Percentiles rank a stretch among this genome's conserved stretches.
Conservation (phyloP, 352 stramenopile species). For the Phytophthora fragariaefolia region DNA sequence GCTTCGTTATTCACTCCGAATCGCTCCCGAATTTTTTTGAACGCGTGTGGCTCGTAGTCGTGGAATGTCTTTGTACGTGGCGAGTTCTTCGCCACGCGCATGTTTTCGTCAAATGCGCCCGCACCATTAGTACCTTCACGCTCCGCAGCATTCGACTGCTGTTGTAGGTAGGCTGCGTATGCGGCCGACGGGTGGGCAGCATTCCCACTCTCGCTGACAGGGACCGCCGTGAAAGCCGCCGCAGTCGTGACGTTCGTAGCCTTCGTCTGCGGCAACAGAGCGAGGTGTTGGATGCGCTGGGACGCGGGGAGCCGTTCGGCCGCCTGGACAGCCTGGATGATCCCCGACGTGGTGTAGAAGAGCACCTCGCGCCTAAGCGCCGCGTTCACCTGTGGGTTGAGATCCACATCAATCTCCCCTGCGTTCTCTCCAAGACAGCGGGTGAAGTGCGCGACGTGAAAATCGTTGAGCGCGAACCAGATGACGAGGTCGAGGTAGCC, state of each 20-base stretch:
- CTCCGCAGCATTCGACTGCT: conserved; percentile 52
- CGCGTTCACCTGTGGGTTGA: conserved; percentile 90
- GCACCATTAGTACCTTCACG: conserved; percentile 32
- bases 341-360: conserved; percentile 91
- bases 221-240: conserved; percentile 35
- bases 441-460: conserved; percentile 80
- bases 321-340: conserved; percentile 87
- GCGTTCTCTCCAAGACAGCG: conserved; percentile 60
- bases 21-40: conserved; percentile 88
- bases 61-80: conserved; percentile 88
- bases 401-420: conserved; percentile 77
- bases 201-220: conserved; percentile 37
- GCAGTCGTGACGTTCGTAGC: conserved; percentile 29
- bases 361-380: conserved; percentile 88
- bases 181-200: conserved; percentile 36
- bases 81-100: conserved; percentile 74
- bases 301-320: conserved; percentile 76
- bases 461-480: conserved; percentile 90
- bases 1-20: conserved; percentile 88
- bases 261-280: conserved; percentile 82
- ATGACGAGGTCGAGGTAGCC: conserved; percentile 91
- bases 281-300: conserved; percentile 85
- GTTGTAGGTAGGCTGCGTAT: conserved; percentile 61
- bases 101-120: conserved; percentile 76
- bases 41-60: conserved; percentile 89